A percentile compares a stretch with the other conserved stretches of the same genome.
Evolutionary conservation across 768 basidiomycete species (phyloP).

Genomic region (Tricholoma hemisulphureum): DNA sequence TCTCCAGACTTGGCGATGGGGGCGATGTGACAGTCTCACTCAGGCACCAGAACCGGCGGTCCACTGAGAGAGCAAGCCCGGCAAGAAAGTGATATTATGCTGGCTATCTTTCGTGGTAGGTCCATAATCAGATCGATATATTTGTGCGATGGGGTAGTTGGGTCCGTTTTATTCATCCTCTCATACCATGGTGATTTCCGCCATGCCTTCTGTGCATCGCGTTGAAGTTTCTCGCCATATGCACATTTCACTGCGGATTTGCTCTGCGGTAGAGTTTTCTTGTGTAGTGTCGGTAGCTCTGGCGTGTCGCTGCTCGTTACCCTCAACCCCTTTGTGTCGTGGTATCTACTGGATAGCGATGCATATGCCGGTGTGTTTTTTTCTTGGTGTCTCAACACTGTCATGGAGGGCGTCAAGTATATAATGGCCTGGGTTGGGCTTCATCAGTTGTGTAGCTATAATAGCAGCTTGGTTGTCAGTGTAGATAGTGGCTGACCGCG

Average conservation of each 20-base stretch:
- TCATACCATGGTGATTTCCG: neutral
- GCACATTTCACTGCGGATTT: conserved; percentile 2
- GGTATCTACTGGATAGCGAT: too few species aligned
- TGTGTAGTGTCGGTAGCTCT: neutral
- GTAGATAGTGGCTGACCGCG: too few species aligned
- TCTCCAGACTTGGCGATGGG: too few species aligned
- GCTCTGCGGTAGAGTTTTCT: conserved; percentile 1
- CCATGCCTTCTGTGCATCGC: neutral
- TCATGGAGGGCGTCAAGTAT: neutral
- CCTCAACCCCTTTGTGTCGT: too few species aligned
- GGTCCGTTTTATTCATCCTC: conserved; percentile 8
- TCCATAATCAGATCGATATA: conserved; percentile 8
- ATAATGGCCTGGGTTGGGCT: too few species aligned
- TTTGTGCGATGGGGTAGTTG: conserved; percentile 11
- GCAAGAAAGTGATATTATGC: conserved; percentile 27
- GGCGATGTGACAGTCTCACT: too few species aligned
- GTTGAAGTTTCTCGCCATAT: neutral
- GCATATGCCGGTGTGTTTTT: too few species aligned
- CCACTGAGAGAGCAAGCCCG: too few species aligned
- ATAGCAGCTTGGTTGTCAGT: too few species aligned
- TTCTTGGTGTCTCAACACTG: neutral
- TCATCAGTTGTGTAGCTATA: neutral
- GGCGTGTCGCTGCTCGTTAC: neutral
- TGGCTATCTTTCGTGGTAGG: conserved; percentile 14
- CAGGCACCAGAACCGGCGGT: too few species aligned